phyloP scores from a whole-genome alignment of 345 rosid genomes.

The Toxicodendron radicans region DNA sequence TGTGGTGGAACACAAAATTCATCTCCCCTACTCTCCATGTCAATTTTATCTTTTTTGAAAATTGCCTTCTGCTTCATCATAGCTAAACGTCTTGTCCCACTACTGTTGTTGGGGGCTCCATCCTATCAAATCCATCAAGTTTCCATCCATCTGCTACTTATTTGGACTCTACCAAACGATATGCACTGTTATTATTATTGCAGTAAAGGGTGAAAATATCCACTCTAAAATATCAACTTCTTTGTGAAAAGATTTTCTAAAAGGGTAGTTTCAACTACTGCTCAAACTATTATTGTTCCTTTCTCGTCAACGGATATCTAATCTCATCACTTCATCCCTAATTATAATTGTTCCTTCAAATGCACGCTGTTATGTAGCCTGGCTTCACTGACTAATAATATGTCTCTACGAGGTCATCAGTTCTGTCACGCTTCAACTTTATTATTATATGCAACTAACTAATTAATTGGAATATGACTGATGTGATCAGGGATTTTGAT shows the following conservation, averaged over 20 bases:
- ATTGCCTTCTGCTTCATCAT: neutral
- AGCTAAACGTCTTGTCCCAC: neutral
- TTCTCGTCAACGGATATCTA: neutral
- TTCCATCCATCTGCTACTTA: neutral
- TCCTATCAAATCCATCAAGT: constrained; percentile 1
- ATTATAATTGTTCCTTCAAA: neutral
- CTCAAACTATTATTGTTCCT: neutral
- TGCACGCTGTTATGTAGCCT: neutral
- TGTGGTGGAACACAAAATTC: neutral
- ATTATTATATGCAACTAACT: too few species aligned
- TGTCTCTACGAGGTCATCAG: too few species aligned
- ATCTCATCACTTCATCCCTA: too few species aligned
- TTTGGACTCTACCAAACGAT: neutral
- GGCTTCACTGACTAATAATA: neutral
- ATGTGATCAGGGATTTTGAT: too few species aligned
- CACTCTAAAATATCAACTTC: neutral
- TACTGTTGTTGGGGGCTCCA: constrained; percentile 10
- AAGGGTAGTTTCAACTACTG: too few species aligned
- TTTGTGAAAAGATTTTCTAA: neutral
- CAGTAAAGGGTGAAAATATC: neutral
- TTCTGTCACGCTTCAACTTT: too few species aligned
- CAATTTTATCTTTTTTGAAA: neutral
- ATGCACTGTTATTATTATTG: neutral
- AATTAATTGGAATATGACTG: too few species aligned
- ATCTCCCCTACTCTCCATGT: neutral